Evolutionary conservation across 164 flowering plant genomes (phyloP).

Genomic region (Piper betle): DNA sequence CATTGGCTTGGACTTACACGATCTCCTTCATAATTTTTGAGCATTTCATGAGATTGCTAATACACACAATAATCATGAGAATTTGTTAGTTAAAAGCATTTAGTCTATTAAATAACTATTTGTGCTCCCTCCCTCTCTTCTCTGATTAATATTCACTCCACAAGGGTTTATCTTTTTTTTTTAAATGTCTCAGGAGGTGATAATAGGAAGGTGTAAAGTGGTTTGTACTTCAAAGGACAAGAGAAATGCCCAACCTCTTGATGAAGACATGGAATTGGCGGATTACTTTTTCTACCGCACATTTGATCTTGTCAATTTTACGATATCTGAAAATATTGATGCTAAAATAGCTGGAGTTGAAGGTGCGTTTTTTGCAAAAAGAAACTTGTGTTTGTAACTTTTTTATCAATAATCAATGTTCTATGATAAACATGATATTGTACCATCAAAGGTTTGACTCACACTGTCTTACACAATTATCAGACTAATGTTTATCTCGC

Average conservation of each 20-base stretch:
- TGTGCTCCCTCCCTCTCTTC: neutral
- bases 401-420: no score
- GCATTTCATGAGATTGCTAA: no score
- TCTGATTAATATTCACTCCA: no score
- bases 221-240: slow-evolving; percentile 62
- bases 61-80: no score
- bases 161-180: slow-evolving; percentile 1
- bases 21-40: no score
- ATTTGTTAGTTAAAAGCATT: no score
- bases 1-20: no score
- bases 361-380: slow-evolving; percentile 22
- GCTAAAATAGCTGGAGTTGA: slow-evolving; percentile 48
- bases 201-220: slow-evolving; percentile 78
- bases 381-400: neutral
- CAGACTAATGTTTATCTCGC: neutral
- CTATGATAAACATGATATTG: neutral
- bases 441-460: neutral
- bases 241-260: slow-evolving; percentile 67
- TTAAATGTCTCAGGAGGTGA: slow-evolving; percentile 43
- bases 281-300: slow-evolving; percentile 57
- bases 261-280: slow-evolving; percentile 42
- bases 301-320: slow-evolving; percentile 44
- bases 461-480: no score
- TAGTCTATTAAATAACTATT: neutral
- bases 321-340: neutral